Evolutionary conservation across 1,139 yeast species (phyloP).

Genomic region (Nadsonia starkeyi-henricii): DNA sequence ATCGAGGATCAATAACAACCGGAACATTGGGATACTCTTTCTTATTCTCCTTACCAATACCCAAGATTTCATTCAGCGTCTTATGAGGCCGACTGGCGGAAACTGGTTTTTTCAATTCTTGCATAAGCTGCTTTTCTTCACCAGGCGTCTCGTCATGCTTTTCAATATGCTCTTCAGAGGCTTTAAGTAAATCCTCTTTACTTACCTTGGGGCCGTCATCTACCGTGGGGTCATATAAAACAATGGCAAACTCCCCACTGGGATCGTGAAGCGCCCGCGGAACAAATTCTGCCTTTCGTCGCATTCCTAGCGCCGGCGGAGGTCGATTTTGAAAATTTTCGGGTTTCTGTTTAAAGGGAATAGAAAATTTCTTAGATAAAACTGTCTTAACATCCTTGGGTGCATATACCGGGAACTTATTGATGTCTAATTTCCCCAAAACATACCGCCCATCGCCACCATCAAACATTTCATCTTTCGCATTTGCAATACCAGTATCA

Average conservation of each 20-base stretch:
- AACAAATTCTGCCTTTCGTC: constrained; percentile 51
- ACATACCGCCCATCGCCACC: constrained; percentile 6
- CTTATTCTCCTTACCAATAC: constrained; percentile 44
- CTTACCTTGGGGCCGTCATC: constrained; percentile 30
- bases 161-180: constrained; percentile 13
- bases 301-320: constrained; percentile 74
- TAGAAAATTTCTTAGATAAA: constrained; percentile 21
- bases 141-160: constrained; percentile 1
- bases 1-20: constrained; percentile 85
- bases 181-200: constrained; percentile 15
- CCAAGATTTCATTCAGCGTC: constrained; percentile 69
- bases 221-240: constrained; percentile 86
- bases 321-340: constrained; percentile 26
- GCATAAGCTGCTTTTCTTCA: constrained; percentile 26
- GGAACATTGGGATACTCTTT: constrained; percentile 67
- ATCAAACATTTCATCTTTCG: constrained; percentile 2
- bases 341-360: constrained; percentile 26
- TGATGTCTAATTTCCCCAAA: constrained; percentile 7
- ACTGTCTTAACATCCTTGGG: constrained; percentile 13
- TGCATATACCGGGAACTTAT: constrained; percentile 10
- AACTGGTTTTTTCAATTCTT: constrained; percentile 64
- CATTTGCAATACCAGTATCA: constrained; percentile 1
- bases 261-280: constrained; percentile 94
- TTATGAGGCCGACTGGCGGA: constrained; percentile 55
- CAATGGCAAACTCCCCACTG: constrained; percentile 83